Conservation (phyloP, 2,329 filamentous ascomycete genomes). For the Penicillium sp. region DNA sequence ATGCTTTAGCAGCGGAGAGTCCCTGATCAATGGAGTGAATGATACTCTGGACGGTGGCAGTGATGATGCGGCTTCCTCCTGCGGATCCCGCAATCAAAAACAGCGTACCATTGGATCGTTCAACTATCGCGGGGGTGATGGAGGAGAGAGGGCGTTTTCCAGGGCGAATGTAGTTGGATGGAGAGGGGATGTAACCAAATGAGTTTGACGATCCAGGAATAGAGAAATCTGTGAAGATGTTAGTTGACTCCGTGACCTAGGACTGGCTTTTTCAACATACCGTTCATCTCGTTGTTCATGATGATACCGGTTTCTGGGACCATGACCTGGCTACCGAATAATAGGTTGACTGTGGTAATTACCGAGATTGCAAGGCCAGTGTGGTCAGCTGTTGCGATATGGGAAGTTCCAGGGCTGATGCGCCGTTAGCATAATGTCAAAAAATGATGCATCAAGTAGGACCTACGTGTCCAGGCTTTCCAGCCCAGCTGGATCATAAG, state of each 20-base stretch:
- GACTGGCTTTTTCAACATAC: constrained; percentile 42
- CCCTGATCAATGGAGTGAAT: constrained; percentile 70
- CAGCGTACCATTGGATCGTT: constrained; percentile 63
- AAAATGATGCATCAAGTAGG: background rate
- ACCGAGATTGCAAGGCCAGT: constrained; percentile 74
- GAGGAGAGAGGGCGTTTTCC: constrained; percentile 81
- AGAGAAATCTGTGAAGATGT: constrained; percentile 71
- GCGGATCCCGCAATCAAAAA: constrained; percentile 72
- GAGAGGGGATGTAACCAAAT: constrained; percentile 80
- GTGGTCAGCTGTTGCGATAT: constrained; percentile 64
- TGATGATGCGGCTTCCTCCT: constrained; percentile 81
- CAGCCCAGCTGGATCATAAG: constrained; percentile 69
- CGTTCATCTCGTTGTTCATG: constrained; percentile 64
- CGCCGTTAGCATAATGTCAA: background rate
- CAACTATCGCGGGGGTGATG: constrained; percentile 76
- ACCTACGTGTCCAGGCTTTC: constrained; percentile 63
- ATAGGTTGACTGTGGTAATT: constrained; percentile 83
- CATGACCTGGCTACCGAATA: constrained; percentile 78
- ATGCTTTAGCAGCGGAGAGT: constrained; percentile 60
- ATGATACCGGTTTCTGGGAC: constrained; percentile 81
- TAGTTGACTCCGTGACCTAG: background rate
- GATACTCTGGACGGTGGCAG: constrained; percentile 70
- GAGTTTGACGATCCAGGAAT: constrained; percentile 75
- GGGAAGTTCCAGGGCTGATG: constrained; percentile 52
- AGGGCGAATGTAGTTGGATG: constrained; percentile 77